phyloP scores from a whole-genome alignment of 1,284 basidiomycete species.

The Porogramme epimiltina region DNA sequence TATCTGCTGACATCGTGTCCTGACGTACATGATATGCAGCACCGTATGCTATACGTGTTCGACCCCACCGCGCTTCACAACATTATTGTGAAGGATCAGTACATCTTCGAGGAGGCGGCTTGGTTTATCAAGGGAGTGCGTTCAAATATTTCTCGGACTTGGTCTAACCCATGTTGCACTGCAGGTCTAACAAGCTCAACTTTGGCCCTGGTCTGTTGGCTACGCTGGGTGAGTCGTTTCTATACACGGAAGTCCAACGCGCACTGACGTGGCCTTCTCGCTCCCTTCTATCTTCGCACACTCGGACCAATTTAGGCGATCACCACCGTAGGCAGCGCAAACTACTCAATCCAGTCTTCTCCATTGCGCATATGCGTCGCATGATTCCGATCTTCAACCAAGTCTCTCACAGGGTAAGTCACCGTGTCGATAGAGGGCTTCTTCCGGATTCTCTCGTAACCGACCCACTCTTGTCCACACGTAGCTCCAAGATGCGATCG shows the following conservation, averaged over 20 bases:
- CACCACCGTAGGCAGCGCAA: slow-evolving; percentile 19
- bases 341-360: slow-evolving; percentile 20
- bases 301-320: slow-evolving; percentile 11
- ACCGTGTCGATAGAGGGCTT: too few relatives aligned
- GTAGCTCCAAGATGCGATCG: background rate
- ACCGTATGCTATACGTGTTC: slow-evolving; percentile 19
- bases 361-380: slow-evolving; percentile 14
- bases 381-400: slow-evolving; percentile 17
- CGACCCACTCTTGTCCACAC: too few relatives aligned
- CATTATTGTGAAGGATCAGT: slow-evolving; percentile 21
- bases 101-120: slow-evolving; percentile 14
- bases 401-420: slow-evolving; percentile 7
- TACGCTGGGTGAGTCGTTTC: slow-evolving; percentile 8
- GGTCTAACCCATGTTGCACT: background rate
- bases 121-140: slow-evolving; percentile 15
- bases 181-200: slow-evolving; percentile 10
- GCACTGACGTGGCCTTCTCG: background rate
- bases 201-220: slow-evolving; percentile 16
- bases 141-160: background rate
- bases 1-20: background rate
- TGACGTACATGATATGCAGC: background rate
- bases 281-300: background rate
- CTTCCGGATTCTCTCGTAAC: too few relatives aligned
- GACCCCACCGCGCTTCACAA: slow-evolving; percentile 19
- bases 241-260: background rate